Conservation (phyloP, 176 grass and related monocot genomes). For the Carex parvula region DNA sequence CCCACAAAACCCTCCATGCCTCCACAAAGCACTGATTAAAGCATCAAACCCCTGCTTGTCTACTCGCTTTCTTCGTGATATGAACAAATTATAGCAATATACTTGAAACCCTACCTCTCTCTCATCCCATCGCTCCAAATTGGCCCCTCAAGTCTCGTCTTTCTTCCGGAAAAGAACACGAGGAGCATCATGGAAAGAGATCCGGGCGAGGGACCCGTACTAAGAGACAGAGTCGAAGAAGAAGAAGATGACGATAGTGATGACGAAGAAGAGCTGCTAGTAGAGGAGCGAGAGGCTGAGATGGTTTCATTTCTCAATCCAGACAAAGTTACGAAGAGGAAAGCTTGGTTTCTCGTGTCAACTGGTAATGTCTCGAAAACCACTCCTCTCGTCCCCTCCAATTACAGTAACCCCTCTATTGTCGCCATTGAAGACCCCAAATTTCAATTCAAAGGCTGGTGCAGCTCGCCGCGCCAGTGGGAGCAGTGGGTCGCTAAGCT, state of each 20-base stretch:
- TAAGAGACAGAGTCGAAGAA: neutral
- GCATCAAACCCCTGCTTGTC: neutral
- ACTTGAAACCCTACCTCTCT: constrained; percentile 14
- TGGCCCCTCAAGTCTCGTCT: too few relatives aligned
- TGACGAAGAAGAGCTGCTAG: constrained; percentile 22
- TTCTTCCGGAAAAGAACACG: neutral
- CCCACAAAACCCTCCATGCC: constrained; percentile 6
- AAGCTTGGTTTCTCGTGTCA: constrained; percentile 23
- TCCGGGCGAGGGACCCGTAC: neutral
- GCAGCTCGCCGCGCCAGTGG: constrained; percentile 55
- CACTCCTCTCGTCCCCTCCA: constrained; percentile 1
- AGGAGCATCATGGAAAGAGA: constrained; percentile 10
- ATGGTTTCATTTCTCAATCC: constrained; percentile 20
- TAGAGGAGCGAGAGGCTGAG: constrained; percentile 27
- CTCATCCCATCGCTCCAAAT: neutral
- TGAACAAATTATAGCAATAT: neutral
- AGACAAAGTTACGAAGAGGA: neutral
- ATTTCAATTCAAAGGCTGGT: constrained; percentile 71
- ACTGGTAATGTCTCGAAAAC: constrained; percentile 24
- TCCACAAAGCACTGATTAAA: constrained; percentile 1
- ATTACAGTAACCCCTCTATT: constrained; percentile 21
- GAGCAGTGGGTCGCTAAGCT: constrained; percentile 81
- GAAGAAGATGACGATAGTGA: constrained; percentile 10
- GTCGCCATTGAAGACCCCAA: constrained; percentile 39
- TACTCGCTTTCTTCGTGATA: neutral